phyloP scores from a whole-genome alignment of 2,329 filamentous ascomycete species.

The Raffaelea ambrosiae region DNA sequence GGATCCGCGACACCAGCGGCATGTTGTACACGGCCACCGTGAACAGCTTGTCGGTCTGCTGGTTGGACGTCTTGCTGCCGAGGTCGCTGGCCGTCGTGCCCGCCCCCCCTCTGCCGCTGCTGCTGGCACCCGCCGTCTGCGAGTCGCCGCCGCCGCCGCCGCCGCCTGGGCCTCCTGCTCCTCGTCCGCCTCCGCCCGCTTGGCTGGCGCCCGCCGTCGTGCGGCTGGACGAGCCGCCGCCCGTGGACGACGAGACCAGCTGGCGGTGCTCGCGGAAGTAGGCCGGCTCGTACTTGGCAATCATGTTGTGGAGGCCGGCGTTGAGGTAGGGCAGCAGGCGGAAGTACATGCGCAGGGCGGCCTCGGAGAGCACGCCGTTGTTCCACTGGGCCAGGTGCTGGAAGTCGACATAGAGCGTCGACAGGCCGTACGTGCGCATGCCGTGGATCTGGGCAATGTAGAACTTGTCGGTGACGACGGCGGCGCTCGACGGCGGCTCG shows the following conservation, averaged over 20 bases:
- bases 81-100: conserved; percentile 39
- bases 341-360: conserved; percentile 86
- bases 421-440: conserved; percentile 65
- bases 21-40: conserved; percentile 89
- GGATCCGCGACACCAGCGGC: conserved; percentile 76
- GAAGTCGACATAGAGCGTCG: conserved; percentile 80
- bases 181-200: conserved; percentile 34
- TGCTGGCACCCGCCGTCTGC: too few relatives aligned
- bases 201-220: conserved; percentile 60
- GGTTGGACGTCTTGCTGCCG: conserved; percentile 71
- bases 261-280: conserved; percentile 93
- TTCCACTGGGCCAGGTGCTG: conserved; percentile 72
- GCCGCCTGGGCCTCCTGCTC: too few relatives aligned
- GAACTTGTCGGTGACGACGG: conserved; percentile 64
- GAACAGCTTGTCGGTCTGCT: conserved; percentile 96
- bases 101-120: too few relatives aligned
- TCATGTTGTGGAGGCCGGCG: conserved; percentile 81
- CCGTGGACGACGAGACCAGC: conserved; percentile 45
- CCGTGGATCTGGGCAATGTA: conserved; percentile 78
- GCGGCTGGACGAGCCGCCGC: conserved; percentile 49
- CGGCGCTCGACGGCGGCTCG: conserved; percentile 57
- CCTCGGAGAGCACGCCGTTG: conserved; percentile 74
- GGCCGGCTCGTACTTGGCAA: conserved; percentile 85
- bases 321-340: conserved; percentile 89
- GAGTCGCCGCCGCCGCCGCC: too few relatives aligned